Conservation (phyloP, 1,284 basidiomycete genomes). For the Ganoderma lingzhi region DNA sequence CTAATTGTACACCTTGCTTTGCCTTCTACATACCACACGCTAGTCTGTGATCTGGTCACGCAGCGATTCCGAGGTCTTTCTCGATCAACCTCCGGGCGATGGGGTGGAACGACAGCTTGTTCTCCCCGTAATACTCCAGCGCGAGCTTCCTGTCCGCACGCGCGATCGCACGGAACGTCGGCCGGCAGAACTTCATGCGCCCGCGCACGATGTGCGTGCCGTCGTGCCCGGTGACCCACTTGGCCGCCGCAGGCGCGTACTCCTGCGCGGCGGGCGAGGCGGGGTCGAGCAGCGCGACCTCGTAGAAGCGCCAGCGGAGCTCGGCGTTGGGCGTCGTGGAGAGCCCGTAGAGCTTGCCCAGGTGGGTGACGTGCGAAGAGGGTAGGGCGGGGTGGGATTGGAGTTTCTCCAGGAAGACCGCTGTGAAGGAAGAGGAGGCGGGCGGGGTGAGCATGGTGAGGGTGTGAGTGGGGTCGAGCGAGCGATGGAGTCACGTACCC, state of each 20-base stretch:
- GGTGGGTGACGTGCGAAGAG: slow-evolving; percentile 57
- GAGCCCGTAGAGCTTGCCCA: slow-evolving; percentile 65
- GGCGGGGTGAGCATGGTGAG: not conserved
- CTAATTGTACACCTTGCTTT: slow-evolving; percentile 11
- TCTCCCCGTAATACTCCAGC: slow-evolving; percentile 58
- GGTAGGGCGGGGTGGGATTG: slow-evolving; percentile 65
- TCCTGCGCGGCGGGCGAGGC: slow-evolving; percentile 54
- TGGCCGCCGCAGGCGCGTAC: slow-evolving; percentile 59
- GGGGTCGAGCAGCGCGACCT: slow-evolving; percentile 63
- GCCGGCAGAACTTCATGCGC: slow-evolving; percentile 86
- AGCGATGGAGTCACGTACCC: slow-evolving; percentile 45
- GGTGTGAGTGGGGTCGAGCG: not conserved
- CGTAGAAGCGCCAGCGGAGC: slow-evolving; percentile 77
- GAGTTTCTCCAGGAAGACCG: slow-evolving; percentile 80
- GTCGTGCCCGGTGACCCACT: slow-evolving; percentile 76
- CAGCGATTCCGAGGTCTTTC: slow-evolving; percentile 44
- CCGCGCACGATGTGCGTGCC: slow-evolving; percentile 70
- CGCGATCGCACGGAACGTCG: slow-evolving; percentile 62
- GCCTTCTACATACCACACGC: not conserved
- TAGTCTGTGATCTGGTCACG: not conserved
- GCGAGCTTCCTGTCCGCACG: slow-evolving; percentile 73
- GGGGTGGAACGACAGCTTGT: slow-evolving; percentile 75
- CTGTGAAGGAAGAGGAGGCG: slow-evolving; percentile 44
- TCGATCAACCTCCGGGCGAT: slow-evolving; percentile 79
- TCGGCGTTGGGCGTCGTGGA: slow-evolving; percentile 70